Evolutionary conservation across 805 yeast genomes (phyloP).

Genomic region (Teunomyces aglyptinius): DNA sequence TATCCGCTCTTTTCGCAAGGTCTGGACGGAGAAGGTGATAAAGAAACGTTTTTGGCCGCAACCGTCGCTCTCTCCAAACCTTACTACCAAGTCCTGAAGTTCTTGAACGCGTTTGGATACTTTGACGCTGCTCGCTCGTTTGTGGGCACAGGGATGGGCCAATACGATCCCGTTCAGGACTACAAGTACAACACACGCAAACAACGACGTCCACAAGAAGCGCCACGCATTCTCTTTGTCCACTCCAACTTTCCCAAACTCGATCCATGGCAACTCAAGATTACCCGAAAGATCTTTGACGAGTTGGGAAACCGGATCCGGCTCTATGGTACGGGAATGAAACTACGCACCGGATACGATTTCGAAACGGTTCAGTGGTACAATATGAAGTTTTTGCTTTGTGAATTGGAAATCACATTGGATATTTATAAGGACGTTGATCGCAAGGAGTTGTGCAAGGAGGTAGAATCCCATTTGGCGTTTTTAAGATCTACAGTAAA

Average conservation of each 20-base stretch:
- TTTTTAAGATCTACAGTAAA: constrained; percentile 38
- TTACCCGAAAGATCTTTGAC: constrained; percentile 39
- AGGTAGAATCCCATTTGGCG: constrained; percentile 45
- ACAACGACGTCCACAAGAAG: constrained; percentile 11
- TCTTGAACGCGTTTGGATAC: constrained; percentile 53
- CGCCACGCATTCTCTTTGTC: constrained; percentile 46
- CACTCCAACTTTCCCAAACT: constrained; percentile 69
- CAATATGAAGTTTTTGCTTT: constrained; percentile 52
- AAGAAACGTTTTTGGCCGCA: constrained; percentile 73
- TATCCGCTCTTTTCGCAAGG: constrained; percentile 46
- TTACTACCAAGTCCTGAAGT: constrained; percentile 55
- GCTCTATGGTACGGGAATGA: constrained; percentile 58
- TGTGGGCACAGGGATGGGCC: constrained; percentile 77
- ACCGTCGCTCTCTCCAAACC: constrained; percentile 49
- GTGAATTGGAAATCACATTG: constrained; percentile 48
- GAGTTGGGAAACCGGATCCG: constrained; percentile 50
- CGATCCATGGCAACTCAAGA: constrained; percentile 55
- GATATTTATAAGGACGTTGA: constrained; percentile 43
- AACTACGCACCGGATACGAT: constrained; percentile 51
- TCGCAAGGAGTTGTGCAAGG: constrained; percentile 46
- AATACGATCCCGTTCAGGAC: constrained; percentile 67
- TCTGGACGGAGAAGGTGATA: constrained; percentile 74
- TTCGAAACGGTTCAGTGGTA: constrained; percentile 60
- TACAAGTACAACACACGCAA: constrained; percentile 20
- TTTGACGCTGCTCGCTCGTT: constrained; percentile 36